Percentiles rank a stretch among this genome's conserved stretches.
Evolutionary conservation across 768 basidiomycete genomes (phyloP).

Genomic region (Leccinum variicolor): DNA sequence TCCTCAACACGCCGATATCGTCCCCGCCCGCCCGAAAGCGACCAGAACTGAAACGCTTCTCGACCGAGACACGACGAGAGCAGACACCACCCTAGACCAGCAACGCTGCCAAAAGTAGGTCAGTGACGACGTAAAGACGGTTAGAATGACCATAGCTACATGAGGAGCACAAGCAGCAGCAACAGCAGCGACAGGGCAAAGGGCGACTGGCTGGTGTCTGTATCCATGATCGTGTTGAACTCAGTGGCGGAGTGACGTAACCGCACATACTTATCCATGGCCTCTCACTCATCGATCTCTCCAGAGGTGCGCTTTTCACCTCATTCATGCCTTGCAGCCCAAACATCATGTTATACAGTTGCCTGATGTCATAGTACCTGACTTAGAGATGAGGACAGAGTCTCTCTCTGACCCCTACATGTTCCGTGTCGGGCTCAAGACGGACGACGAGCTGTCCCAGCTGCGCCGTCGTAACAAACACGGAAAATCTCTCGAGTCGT

Average conservation of each 20-base stretch:
- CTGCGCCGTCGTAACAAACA: conserved; percentile 54
- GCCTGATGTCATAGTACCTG: background rate
- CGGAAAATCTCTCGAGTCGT: conserved; percentile 62
- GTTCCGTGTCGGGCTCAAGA: conserved; percentile 57
- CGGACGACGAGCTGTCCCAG: conserved; percentile 59
- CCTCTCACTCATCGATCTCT: background rate
- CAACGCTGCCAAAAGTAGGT: conserved; percentile 33
- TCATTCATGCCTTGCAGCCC: background rate
- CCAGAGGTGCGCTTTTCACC: conserved; percentile 7
- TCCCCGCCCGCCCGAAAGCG: conserved; percentile 4
- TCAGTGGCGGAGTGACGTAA: background rate
- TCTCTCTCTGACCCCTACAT: conserved; percentile 60
- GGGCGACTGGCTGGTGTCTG: background rate
- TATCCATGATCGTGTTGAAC: background rate
- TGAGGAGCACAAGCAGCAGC: conserved; percentile 44
- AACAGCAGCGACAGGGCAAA: conserved; percentile 38
- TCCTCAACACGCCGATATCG: conserved; percentile 42
- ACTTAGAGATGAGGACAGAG: conserved; percentile 42
- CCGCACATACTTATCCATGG: background rate
- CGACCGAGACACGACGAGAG: conserved; percentile 64
- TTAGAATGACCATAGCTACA: conserved; percentile 32
- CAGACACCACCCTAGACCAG: conserved; percentile 60
- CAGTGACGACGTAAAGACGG: background rate
- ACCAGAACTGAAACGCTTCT: conserved; percentile 29
- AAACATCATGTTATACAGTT: background rate